Conservation (phyloP, 805 yeast genomes). For the Teunomyces panamensis region DNA sequence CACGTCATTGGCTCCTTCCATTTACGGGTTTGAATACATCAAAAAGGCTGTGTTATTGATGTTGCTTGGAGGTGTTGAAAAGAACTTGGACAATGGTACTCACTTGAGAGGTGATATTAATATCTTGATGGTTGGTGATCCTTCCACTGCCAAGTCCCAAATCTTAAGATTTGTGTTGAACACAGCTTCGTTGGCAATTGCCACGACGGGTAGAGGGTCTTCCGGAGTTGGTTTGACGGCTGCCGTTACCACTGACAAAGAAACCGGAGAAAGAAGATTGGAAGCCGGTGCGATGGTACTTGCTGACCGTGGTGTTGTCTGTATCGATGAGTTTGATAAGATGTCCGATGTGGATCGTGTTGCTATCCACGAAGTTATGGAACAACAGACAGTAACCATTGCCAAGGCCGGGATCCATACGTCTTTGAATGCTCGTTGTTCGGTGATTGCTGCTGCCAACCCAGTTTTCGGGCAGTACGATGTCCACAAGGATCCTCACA, state of each 20-base stretch:
- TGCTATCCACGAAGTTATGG: slow-evolving; percentile 99
- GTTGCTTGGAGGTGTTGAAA: slow-evolving; percentile 92
- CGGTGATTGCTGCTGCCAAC: slow-evolving; percentile 96
- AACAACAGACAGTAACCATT: slow-evolving; percentile 96
- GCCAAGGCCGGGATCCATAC: slow-evolving; percentile 99
- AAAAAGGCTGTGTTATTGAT: slow-evolving; percentile 87
- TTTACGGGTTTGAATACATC: slow-evolving; percentile 88
- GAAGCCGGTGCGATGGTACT: slow-evolving; percentile 99
- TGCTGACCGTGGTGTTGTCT: slow-evolving; percentile 95
- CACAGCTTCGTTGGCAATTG: slow-evolving; percentile 93
- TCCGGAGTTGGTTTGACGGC: slow-evolving; percentile 99
- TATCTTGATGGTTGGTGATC: slow-evolving; percentile 96
- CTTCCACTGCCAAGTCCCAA: slow-evolving; percentile 97
- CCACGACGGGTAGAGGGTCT: slow-evolving; percentile 99
- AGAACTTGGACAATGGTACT: slow-evolving; percentile 90
- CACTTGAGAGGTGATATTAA: slow-evolving; percentile 98
- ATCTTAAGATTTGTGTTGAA: slow-evolving; percentile 89
- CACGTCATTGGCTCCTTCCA: slow-evolving; percentile 90
- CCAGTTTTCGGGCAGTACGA: slow-evolving; percentile 97
- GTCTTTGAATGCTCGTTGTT: slow-evolving; percentile 92
- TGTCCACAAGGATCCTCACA: slow-evolving; percentile 92
- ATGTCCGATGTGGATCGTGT: slow-evolving; percentile 97
- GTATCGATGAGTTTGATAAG: slow-evolving; percentile 98
- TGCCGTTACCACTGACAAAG: slow-evolving; percentile 94
- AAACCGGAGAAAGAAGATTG: slow-evolving; percentile 92